Evolutionary conservation across 352 stramenopile species (phyloP), one percentile per base, ranked within the genome.

Genomic region (Thalassiosira tumida): DNA sequence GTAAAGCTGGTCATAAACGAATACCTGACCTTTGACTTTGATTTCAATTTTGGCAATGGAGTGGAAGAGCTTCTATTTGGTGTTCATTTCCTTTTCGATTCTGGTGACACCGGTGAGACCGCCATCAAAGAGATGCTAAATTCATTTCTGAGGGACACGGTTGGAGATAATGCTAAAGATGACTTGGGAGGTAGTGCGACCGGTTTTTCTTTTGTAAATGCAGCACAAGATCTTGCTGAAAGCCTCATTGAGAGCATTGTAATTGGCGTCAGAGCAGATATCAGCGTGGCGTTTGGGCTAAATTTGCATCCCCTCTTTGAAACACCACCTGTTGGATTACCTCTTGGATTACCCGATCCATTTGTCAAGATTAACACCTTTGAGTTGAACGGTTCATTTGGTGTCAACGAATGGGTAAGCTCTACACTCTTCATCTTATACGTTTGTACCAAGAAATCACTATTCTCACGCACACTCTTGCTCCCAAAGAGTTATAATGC

Each of bases 371-470:
- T 93, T n/a, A 50, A 84, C 35, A 50, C 21, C 14, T 90, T 93
- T 80, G 59, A 90, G 21, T 40, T 93, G 13, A 17, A 64, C 26
- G 87, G 87, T 33, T 13, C 35, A 26, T n/a, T 93, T 74, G 87
- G 87, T 50, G 35, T 93, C 0, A 89, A 91, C 62, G 88, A 93
- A 79, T 93, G 83, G 83, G n/a, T n/a, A n/a, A n/a, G n/a, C n/a
- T n/a, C n/a, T n/a, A n/a, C n/a, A n/a, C n/a, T n/a, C n/a, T n/a
- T n/a, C n/a, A n/a, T n/a, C n/a, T n/a, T n/a, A n/a, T n/a, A n/a
- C n/a, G n/a, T n/a, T n/a, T n/a, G n/a, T n/a, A n/a, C n/a, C n/a
- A n/a, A n/a, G n/a, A n/a, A n/a, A n/a, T n/a, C n/a, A n/a, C n/a
- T n/a, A n/a, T n/a, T n/a, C n/a, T n/a, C n/a, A n/a, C n/a, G n/a